Percentiles rank a stretch among this genome's conserved stretches.
phyloP scores from a whole-genome alignment of 1,284 basidiomycete genomes.

The Cryptococcus neoformans region DNA sequence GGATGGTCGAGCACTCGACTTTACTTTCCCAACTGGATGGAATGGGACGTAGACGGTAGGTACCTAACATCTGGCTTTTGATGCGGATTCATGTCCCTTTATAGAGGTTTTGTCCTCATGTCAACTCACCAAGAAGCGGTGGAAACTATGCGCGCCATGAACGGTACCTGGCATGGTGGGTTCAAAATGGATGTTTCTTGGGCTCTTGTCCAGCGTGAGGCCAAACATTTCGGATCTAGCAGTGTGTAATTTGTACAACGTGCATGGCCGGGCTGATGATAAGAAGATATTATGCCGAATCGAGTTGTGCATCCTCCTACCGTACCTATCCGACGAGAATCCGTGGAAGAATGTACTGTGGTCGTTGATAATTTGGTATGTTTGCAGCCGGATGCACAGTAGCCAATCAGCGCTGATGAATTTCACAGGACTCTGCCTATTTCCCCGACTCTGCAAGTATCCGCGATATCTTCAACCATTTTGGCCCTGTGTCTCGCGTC shows the following conservation, averaged over 20 bases:
- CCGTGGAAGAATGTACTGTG: constrained; percentile 24
- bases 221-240: constrained; percentile 23
- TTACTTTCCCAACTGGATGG: constrained; percentile 44
- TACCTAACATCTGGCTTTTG: background rate
- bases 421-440: constrained; percentile 29
- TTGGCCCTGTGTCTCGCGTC: constrained; percentile 32
- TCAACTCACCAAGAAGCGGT: constrained; percentile 34
- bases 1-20: constrained; percentile 42
- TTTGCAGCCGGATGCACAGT: background rate
- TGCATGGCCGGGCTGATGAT: background rate
- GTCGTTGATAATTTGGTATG: constrained; percentile 42
- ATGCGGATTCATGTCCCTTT: background rate
- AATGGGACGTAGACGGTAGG: constrained; percentile 34
- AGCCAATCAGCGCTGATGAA: background rate
- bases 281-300: constrained; percentile 29
- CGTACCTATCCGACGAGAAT: constrained; percentile 19
- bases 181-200: constrained; percentile 44
- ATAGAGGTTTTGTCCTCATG: constrained; percentile 44
- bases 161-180: constrained; percentile 37
- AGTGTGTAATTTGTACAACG: constrained; percentile 10
- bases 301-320: constrained; percentile 44
- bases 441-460: constrained; percentile 31
- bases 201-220: constrained; percentile 45
- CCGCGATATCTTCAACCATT: constrained; percentile 32
- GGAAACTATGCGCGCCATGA: constrained; percentile 34